Conservation (phyloP, 208 protist genomes). For the Trichomonas gallinae region DNA sequence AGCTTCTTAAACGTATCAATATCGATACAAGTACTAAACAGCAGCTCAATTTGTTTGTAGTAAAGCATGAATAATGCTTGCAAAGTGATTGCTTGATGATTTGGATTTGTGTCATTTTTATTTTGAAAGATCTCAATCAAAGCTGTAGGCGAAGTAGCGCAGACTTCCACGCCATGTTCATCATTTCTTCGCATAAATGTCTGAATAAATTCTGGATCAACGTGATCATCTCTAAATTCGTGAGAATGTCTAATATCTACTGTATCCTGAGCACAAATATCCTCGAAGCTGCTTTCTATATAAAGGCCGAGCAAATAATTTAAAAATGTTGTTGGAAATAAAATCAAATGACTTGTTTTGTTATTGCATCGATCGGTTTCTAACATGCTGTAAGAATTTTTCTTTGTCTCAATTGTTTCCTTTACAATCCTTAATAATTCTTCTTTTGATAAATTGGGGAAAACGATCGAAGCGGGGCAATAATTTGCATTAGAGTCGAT, state of each 20-base stretch:
- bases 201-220: not conserved
- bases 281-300: not conserved
- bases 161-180: not conserved
- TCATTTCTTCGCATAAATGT: not conserved
- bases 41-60: not conserved
- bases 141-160: not conserved
- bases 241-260: not conserved
- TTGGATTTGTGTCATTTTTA: not conserved
- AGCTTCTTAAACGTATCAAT: not conserved
- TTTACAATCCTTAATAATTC: not conserved
- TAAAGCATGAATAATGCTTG: not conserved
- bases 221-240: not conserved
- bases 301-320: not conserved
- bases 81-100: not conserved
- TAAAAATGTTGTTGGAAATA: not conserved
- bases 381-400: not conserved
- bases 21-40: not conserved
- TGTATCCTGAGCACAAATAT: not conserved
- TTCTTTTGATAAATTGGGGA: not conserved
- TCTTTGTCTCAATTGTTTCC: not conserved
- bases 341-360: not conserved
- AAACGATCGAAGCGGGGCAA: not conserved
- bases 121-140: not conserved
- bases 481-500: not conserved
- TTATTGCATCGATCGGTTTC: not conserved